A percentile compares a stretch with the other conserved stretches of the same genome.
These are phyloP conservation scores for Pseudocercospora musae DNA, from an alignment of 2,329 filamentous ascomycete genomes.

Conservation along the genomic window DNA sequence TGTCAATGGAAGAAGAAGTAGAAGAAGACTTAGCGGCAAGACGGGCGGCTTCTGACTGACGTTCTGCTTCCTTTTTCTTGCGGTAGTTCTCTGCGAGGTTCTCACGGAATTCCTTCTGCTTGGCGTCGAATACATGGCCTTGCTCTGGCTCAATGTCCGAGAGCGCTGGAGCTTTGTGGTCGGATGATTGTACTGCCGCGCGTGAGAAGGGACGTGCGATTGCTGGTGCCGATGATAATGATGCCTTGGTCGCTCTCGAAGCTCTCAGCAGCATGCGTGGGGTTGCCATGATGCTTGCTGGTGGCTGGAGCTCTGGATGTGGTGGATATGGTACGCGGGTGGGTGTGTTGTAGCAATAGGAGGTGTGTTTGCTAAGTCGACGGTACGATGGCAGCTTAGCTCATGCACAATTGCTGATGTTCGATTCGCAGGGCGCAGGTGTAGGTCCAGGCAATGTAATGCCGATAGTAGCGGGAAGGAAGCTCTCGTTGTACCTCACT, in stretches of 20 bases:
- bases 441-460: background rate
- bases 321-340: background rate
- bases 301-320: background rate
- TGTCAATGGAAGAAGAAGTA: slow-evolving; percentile 43
- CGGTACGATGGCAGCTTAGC: background rate
- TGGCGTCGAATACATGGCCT: slow-evolving; percentile 72
- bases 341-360: background rate
- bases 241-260: slow-evolving; percentile 8
- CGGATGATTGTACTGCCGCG: slow-evolving; percentile 12
- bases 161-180: slow-evolving; percentile 62
- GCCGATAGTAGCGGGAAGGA: background rate
- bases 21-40: slow-evolving; percentile 34
- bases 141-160: slow-evolving; percentile 76
- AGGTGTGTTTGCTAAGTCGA: background rate
- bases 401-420: background rate
- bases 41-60: slow-evolving; percentile 57
- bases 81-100: slow-evolving; percentile 72
- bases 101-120: slow-evolving; percentile 84
- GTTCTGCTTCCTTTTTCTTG: slow-evolving; percentile 76
- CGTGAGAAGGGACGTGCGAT: slow-evolving; percentile 16
- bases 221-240: slow-evolving; percentile 4
- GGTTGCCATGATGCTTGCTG: slow-evolving; percentile 4
- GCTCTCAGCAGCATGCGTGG: slow-evolving; percentile 3
- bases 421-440: background rate
- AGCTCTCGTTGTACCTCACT: background rate